Evolutionary conservation across 768 basidiomycete species (phyloP).

Genomic region (Holtermannia corniformis): DNA sequence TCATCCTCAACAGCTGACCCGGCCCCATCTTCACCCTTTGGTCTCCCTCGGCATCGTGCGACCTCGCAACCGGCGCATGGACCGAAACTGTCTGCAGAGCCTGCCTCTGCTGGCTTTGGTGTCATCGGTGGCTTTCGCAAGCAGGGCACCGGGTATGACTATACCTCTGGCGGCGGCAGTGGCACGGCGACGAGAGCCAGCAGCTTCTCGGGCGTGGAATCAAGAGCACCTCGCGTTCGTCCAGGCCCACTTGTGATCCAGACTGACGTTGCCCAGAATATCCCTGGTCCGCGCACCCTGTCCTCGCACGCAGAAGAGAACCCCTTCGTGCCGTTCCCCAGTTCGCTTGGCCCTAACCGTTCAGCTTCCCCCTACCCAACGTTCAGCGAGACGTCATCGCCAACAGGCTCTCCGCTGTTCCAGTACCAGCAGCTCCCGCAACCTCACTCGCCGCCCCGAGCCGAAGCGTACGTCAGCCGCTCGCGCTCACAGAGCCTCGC

Average conservation of each 20-base stretch:
- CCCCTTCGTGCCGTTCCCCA: slow-evolving; percentile 1
- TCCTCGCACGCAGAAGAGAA: slow-evolving; percentile 28
- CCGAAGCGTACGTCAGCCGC: slow-evolving; percentile 25
- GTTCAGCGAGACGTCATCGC: slow-evolving; percentile 35
- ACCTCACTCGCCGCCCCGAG: slow-evolving; percentile 30
- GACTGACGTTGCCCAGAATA: slow-evolving; percentile 12
- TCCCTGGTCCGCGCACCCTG: slow-evolving; percentile 16
- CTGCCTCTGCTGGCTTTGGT: slow-evolving; percentile 12
- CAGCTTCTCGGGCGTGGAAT: slow-evolving; percentile 32
- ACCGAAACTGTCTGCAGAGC: not conserved
- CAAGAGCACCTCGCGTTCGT: slow-evolving; percentile 26
- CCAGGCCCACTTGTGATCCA: not conserved
- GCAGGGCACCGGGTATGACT: slow-evolving; percentile 15
- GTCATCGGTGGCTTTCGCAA: slow-evolving; percentile 33
- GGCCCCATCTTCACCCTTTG: not conserved
- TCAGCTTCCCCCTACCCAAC: slow-evolving; percentile 32
- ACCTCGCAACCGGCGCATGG: not conserved
- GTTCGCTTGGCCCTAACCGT: slow-evolving; percentile 9
- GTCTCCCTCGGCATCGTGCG: not conserved
- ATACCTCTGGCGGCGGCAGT: slow-evolving; percentile 2
- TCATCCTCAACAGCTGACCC: not conserved
- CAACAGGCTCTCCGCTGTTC: slow-evolving; percentile 21
- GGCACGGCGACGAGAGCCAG: slow-evolving; percentile 34
- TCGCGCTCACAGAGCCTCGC: slow-evolving; percentile 35
- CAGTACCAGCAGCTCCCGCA: slow-evolving; percentile 4